Evolutionary conservation across 768 basidiomycete species (phyloP), one percentile per base, ranked within the genome.

Genomic region (Boletus subparvulus): DNA sequence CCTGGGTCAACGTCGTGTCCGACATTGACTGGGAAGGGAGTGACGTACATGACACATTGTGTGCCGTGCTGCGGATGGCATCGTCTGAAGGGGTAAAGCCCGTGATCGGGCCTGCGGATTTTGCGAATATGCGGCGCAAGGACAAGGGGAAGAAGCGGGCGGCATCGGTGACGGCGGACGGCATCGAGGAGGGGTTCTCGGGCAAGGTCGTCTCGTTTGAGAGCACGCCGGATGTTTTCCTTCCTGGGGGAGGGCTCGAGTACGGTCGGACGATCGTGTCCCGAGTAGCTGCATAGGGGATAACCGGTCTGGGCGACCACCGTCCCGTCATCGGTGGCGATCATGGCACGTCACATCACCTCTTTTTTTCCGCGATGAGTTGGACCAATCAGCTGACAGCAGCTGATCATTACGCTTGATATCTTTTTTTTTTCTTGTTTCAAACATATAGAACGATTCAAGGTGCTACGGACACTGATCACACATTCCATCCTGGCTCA

Each of bases 21-120:
- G 92, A 92, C 66, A 83, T 92, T 32, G 92, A 93, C 69, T 87
- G 85, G 79, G 88, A 92, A 64, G 92, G 92, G 28, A 80, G 84
- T 54, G 87, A 91, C 68, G 80, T 92, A 51, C 76, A 83, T 16
- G 80, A 83, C 50, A 75, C 79, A 35, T 65, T 83, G 3, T 74
- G 66, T 19, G 74, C 74, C 8, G 71, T 81, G 42, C 57, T 75
- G 46, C 67, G 64, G 26, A 66, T 80, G 66, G 76, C 76, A 3
- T 68, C 69, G 49, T 65, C 72, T 45, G 71, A 72, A 5, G 63
- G 65, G 1, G 50, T 77, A 33, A 62, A 66, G 40, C 77, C 74
- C 4, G 52, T 50, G 11, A 43, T 73, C 5, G 63, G 43, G 0
- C 56, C 52, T 7, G 33, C 51, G 1, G 71, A 72, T 53, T 73